Evolutionary conservation across 2,329 filamentous ascomycete genomes (phyloP).

Genomic region (Phaeosphaeriaceae sp.): DNA sequence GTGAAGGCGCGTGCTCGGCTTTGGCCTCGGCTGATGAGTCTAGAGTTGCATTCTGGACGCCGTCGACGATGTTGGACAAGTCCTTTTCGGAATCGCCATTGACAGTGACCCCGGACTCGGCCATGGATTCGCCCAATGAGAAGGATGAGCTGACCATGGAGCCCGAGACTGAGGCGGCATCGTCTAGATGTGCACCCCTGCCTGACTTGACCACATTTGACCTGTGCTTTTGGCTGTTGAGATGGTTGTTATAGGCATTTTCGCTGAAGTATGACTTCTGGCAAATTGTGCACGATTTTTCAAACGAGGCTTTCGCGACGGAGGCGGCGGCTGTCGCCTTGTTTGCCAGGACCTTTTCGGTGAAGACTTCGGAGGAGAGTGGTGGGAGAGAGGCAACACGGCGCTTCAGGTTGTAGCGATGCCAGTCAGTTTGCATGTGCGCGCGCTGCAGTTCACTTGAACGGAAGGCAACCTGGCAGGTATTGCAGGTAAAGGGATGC

Average conservation of each 20-base stretch:
- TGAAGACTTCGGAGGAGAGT: conserved; percentile 89
- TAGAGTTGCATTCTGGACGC: conserved; percentile 70
- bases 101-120: conserved; percentile 57
- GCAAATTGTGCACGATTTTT: conserved; percentile 81
- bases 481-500: conserved; percentile 97
- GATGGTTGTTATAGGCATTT: conserved; percentile 92
- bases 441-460: conserved; percentile 90
- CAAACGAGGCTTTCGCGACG: conserved; percentile 86
- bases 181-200: conserved; percentile 54
- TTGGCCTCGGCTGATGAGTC: conserved; percentile 40
- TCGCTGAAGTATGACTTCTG: conserved; percentile 95
- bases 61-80: conserved; percentile 77
- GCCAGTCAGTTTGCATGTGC: conserved; percentile 99
- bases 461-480: conserved; percentile 95
- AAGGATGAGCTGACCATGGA: conserved; percentile 92
- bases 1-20: conserved; percentile 48
- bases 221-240: conserved; percentile 90
- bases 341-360: conserved; percentile 92
- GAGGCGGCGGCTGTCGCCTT: conserved; percentile 84
- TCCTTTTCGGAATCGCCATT: conserved; percentile 76
- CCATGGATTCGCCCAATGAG: conserved; percentile 81
- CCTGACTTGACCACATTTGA: conserved; percentile 62
- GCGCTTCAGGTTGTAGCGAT: conserved; percentile 96
- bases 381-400: conserved; percentile 89
- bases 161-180: conserved; percentile 66